Evolutionary conservation across 1,284 basidiomycete genomes (phyloP).

Genomic region (Tremellales sp.): DNA sequence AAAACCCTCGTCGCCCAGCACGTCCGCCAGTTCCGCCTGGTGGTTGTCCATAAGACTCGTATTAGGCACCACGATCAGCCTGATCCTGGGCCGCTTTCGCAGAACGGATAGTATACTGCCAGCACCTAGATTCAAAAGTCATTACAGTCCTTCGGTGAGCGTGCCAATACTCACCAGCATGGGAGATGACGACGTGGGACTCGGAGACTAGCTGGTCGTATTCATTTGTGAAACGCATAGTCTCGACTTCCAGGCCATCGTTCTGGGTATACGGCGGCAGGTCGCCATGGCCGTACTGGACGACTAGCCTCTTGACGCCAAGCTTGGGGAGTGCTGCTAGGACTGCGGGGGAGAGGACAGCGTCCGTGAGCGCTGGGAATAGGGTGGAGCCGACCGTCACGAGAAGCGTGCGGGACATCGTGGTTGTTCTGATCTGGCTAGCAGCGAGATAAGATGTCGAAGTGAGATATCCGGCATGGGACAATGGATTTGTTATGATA

Average conservation of each 20-base stretch:
- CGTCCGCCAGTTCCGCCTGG: conserved; percentile 80
- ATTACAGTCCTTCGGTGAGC: background rate
- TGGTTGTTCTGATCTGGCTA: no score
- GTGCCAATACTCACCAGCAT: conserved; percentile 76
- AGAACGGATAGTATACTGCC: conserved; percentile 90
- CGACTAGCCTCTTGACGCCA: conserved; percentile 59
- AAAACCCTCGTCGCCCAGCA: conserved; percentile 62
- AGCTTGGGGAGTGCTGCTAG: conserved; percentile 56
- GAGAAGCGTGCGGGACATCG: no score
- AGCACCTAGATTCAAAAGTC: conserved; percentile 61
- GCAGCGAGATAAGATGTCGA: no score
- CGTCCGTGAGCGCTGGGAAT: conserved; percentile 69
- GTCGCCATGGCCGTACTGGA: conserved; percentile 67
- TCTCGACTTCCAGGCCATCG: conserved; percentile 57
- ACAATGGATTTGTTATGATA: no score
- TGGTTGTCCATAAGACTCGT: conserved; percentile 86
- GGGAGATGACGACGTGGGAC: conserved; percentile 79
- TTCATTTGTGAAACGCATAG: conserved; percentile 69
- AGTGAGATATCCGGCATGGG: no score
- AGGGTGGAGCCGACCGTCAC: conserved; percentile 86
- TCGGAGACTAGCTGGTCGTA: conserved; percentile 61
- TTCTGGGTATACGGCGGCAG: conserved; percentile 46
- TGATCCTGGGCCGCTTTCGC: conserved; percentile 58
- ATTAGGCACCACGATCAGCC: conserved; percentile 86
- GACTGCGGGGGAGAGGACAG: conserved; percentile 58